These are phyloP conservation scores for Termitomyces heimii DNA, from an alignment of 768 basidiomycete genomes.

Conservation along the genomic window DNA sequence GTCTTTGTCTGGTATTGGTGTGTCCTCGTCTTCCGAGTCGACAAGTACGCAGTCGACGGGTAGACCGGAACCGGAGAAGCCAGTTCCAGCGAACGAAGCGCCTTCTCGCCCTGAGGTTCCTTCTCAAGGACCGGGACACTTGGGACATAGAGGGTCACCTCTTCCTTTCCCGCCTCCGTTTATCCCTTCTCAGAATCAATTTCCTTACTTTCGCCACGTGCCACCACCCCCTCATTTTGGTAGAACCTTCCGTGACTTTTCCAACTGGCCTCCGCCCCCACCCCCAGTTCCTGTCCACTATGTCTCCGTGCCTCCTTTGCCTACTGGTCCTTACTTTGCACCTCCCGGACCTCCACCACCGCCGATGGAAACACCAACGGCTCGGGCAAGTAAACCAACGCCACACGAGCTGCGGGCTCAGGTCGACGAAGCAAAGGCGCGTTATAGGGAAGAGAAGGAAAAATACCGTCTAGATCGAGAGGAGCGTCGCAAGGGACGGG, in stretches of 20 bases:
- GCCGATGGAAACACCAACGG: slow-evolving; percentile 13
- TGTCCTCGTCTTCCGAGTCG: no score
- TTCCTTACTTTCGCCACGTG: slow-evolving; percentile 1
- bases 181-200: slow-evolving; percentile 3
- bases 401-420: slow-evolving; percentile 36
- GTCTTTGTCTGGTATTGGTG: slow-evolving; percentile 27
- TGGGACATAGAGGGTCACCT: slow-evolving; percentile 1
- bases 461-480: slow-evolving; percentile 57
- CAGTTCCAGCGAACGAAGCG: not conserved
- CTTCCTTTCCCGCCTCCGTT: slow-evolving; percentile 3
- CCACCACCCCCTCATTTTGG: slow-evolving; percentile 12
- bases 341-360: slow-evolving; percentile 5
- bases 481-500: slow-evolving; percentile 34
- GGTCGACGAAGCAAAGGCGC: slow-evolving; percentile 60
- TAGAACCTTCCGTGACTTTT: slow-evolving; percentile 2
- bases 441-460: slow-evolving; percentile 69
- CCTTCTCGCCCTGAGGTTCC: not conserved
- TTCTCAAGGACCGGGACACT: slow-evolving; percentile 1
- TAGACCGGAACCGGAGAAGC: not conserved
- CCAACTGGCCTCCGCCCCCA: slow-evolving; percentile 11
- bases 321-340: not conserved
- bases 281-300: slow-evolving; percentile 3
- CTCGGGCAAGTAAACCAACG: slow-evolving; percentile 16
- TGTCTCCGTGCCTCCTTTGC: slow-evolving; percentile 10
- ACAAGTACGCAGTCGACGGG: not conserved